A percentile compares a stretch with the other conserved stretches of the same genome.
Evolutionary conservation across 805 yeast genomes (phyloP).

Genomic region (Torulaspora gathmanii): DNA sequence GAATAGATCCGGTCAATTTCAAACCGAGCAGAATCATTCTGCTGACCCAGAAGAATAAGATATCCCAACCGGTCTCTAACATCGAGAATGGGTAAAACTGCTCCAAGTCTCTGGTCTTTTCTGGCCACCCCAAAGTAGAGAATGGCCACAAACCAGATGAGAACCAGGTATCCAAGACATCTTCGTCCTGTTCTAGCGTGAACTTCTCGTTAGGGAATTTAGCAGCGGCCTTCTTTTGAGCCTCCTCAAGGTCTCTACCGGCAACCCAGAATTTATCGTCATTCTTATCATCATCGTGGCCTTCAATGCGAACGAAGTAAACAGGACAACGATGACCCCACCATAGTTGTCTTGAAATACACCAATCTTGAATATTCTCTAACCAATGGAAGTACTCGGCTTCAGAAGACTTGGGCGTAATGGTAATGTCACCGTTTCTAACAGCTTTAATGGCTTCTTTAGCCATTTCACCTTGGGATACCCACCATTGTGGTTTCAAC

Average conservation of each 20-base stretch:
- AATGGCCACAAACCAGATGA: constrained; percentile 98
- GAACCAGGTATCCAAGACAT: constrained; percentile 98
- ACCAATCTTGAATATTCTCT: constrained; percentile 97
- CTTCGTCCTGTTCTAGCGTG: constrained; percentile 91
- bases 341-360: constrained; percentile 92
- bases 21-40: constrained; percentile 92
- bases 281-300: constrained; percentile 52
- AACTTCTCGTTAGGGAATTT: constrained; percentile 68
- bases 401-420: constrained; percentile 85
- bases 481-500: constrained; percentile 99
- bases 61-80: constrained; percentile 99
- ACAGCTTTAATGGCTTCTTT: constrained; percentile 81
- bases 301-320: constrained; percentile 79
- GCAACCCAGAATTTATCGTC: constrained; percentile 85
- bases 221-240: constrained; percentile 69
- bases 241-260: constrained; percentile 80
- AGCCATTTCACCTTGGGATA: constrained; percentile 84
- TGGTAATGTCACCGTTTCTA: constrained; percentile 69
- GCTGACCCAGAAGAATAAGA: constrained; percentile 96
- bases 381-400: constrained; percentile 94
- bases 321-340: constrained; percentile 99
- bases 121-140: constrained; percentile 96
- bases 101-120: constrained; percentile 65
- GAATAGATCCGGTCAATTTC: constrained; percentile 84
- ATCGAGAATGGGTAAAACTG: constrained; percentile 84